Conservation (phyloP, 2,329 filamentous ascomycete genomes). For the Trichoderma sp. region DNA sequence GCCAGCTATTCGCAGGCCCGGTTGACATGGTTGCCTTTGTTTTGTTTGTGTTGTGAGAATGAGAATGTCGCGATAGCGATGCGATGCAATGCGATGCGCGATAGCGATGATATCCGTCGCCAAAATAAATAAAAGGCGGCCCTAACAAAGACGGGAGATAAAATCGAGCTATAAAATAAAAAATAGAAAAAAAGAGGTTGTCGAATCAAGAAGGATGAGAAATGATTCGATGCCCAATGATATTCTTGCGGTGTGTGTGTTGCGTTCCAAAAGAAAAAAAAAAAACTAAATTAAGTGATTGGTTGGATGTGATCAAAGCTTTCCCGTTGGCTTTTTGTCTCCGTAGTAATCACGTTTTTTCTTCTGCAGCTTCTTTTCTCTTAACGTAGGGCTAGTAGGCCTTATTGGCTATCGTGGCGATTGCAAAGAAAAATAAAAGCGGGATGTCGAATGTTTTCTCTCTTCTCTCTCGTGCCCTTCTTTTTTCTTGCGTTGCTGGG, state of each 20-base stretch:
- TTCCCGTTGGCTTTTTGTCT: background rate
- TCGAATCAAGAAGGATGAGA: conserved; percentile 4
- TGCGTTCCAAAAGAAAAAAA: conserved; percentile 4
- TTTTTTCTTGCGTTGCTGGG: background rate
- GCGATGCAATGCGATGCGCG: background rate
- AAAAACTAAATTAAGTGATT: conserved; percentile 1
- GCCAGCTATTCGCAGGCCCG: conserved; percentile 59
- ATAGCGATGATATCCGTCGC: background rate
- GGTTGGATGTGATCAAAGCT: background rate
- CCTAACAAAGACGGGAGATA: background rate
- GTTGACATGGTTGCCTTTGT: conserved; percentile 26
- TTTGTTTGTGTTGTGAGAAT: background rate
- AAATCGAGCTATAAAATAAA: background rate
- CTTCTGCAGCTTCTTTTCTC: background rate
- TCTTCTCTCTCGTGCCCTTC: background rate
- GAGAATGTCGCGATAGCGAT: background rate
- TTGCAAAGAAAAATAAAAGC: background rate
- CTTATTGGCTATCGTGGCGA: background rate
- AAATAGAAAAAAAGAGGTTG: background rate
- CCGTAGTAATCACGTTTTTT: background rate
- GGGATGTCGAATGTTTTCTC: conserved; percentile 14
- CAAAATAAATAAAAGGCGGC: background rate
- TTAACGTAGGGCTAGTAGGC: background rate
- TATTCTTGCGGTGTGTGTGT: conserved; percentile 16
- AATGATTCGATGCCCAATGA: conserved; percentile 10